A percentile compares a stretch with the other conserved stretches of the same genome.
These are phyloP conservation scores for Exophiala aquamarina DNA, from an alignment of 2,329 filamentous ascomycete species.

Conservation along the genomic window DNA sequence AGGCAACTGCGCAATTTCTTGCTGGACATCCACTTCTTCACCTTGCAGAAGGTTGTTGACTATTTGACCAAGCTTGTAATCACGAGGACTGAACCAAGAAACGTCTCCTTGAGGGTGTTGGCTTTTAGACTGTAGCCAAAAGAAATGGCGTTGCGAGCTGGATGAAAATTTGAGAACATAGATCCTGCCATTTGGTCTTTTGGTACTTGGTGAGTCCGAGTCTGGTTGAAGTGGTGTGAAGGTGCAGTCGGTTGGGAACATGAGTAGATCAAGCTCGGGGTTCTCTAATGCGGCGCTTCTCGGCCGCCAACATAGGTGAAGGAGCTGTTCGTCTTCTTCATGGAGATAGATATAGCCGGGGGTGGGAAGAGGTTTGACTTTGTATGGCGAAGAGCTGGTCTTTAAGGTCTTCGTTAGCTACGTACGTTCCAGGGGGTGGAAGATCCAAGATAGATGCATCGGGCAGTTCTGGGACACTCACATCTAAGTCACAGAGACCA, in stretches of 20 bases:
- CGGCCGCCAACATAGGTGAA: slow-evolving; percentile 97
- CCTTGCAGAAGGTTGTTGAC: slow-evolving; percentile 83
- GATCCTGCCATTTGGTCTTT: slow-evolving; percentile 77
- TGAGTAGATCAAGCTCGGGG: slow-evolving; percentile 84
- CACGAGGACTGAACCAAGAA: slow-evolving; percentile 79
- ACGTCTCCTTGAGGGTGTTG: slow-evolving; percentile 70
- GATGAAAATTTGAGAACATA: slow-evolving; percentile 92
- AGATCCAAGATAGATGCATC: not conserved
- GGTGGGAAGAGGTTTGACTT: slow-evolving; percentile 70
- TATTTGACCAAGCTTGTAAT: slow-evolving; percentile 83
- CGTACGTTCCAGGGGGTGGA: not conserved
- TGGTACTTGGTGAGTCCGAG: slow-evolving; percentile 60
- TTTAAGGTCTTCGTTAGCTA: slow-evolving; percentile 1
- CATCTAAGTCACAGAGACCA: slow-evolving; percentile 81
- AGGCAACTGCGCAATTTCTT: slow-evolving; percentile 67
- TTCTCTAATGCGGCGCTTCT: slow-evolving; percentile 68
- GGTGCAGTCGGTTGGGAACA: slow-evolving; percentile 85
- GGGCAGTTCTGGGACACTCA: slow-evolving; percentile 46
- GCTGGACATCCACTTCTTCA: slow-evolving; percentile 77
- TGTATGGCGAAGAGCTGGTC: slow-evolving; percentile 54
- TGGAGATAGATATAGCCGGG: slow-evolving; percentile 92
- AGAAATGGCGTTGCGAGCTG: slow-evolving; percentile 85
- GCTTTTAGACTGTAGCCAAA: slow-evolving; percentile 93
- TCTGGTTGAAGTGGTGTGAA: slow-evolving; percentile 77
- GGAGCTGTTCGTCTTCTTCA: slow-evolving; percentile 79